Base-by-base conservation (phyloP, 1,284 basidiomycete species). In the Earliella scabrosa region DNA sequence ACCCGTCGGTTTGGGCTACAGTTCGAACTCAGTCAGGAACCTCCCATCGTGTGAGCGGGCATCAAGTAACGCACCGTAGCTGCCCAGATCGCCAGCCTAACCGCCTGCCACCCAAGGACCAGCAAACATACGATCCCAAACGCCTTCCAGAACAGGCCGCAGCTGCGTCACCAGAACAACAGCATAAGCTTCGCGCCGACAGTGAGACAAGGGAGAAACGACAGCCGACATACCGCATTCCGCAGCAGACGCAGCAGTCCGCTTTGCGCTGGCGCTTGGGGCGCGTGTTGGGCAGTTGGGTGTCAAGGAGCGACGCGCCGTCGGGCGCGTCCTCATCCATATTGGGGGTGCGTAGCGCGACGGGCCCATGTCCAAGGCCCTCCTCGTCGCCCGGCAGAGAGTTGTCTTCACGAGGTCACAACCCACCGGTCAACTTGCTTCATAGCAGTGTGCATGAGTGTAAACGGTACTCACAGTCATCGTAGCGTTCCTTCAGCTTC, bases 241-340 rank as follows among this genome's bases (percentile, higher is more conserved):
- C 82, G 64, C 80, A 85, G 69, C 82, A 85, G 32, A 81, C 66
- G 62, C 82, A 84, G 63, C 79, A 82, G 16, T 72, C 75, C 52
- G 67, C 69, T 49, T 66, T 67, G 20, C 70, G 69, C 52, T 71
- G 71, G 49, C 71, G 65, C 39, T 68, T 69, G 2, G 59, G 66
- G 23, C 66, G 61, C n/a, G 60, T 52, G n/a, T 54, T 56, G 16
- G 69, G 73, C 6, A 76, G 68, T 34, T 75, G 70, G 1, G 77
- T 76, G 59, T 79, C 73, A 21, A 80, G 69, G 18, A 80, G 65
- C 40, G 58, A 45, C 70, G 59, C 66, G 43, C 61, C 59, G 24
- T 59, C 57, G 20, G 39, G 46, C 3, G 62, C 59, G 41, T 73
- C 73, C 44, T 73, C 70, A 47, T 69, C 68, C 20, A 60, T 50